phyloP scores from a whole-genome alignment of 208 protist species.

The Phytomonas francai region DNA sequence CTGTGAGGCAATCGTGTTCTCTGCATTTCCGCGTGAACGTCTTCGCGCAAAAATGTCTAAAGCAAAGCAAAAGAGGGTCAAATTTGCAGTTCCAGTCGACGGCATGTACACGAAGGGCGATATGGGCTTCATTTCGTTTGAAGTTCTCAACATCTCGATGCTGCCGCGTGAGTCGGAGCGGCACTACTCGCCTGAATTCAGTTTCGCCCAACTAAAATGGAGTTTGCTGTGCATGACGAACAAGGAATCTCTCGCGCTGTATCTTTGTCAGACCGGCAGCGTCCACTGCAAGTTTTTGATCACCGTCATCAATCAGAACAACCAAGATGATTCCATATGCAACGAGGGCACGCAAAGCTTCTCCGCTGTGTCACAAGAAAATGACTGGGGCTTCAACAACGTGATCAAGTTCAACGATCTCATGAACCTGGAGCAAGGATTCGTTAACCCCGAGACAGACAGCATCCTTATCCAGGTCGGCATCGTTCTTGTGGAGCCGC shows the following conservation, averaged over 20 bases:
- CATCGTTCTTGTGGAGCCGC: constrained; percentile 79
- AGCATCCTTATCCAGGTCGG: constrained; percentile 87
- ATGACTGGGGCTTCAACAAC: constrained; percentile 90
- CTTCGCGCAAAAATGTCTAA: constrained; percentile 63
- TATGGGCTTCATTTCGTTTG: constrained; percentile 89
- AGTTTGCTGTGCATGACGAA: constrained; percentile 88
- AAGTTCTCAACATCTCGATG: constrained; percentile 84
- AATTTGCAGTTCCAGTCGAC: constrained; percentile 66
- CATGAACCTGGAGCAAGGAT: constrained; percentile 69
- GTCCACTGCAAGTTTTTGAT: constrained; percentile 91
- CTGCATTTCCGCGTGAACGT: constrained; percentile 79
- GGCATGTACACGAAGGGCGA: constrained; percentile 73
- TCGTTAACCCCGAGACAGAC: constrained; percentile 58
- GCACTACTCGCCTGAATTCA: constrained; percentile 88
- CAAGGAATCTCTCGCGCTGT: constrained; percentile 82
- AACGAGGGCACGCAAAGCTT: constrained; percentile 89
- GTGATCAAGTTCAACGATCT: constrained; percentile 82
- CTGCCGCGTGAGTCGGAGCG: constrained; percentile 78
- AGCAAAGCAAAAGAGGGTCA: constrained; percentile 74
- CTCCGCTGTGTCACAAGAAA: constrained; percentile 76
- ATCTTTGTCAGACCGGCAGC: constrained; percentile 86
- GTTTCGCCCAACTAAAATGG: constrained; percentile 81
- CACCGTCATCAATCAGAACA: constrained; percentile 78
- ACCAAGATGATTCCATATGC: constrained; percentile 82
- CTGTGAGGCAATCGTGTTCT: constrained; percentile 84